Evolutionary conservation across 768 basidiomycete species (phyloP).

Genomic region (Xerocomellus amylosporus): DNA sequence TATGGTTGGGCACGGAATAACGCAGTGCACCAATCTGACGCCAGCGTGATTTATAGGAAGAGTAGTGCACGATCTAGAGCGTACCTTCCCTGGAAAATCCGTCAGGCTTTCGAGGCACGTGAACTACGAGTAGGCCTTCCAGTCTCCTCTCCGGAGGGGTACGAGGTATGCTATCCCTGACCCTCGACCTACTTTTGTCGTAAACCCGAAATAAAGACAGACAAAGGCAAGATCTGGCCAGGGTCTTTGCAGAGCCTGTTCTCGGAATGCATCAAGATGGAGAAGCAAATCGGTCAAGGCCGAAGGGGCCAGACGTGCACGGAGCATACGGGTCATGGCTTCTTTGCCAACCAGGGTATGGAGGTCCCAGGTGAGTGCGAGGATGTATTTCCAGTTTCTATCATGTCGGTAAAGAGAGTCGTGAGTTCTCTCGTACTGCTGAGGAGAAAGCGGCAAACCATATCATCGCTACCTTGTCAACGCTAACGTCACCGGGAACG

Average conservation of each 20-base stretch:
- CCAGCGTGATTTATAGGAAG: neutral
- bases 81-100: slow-evolving; percentile 42
- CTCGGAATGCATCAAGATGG: slow-evolving; percentile 12
- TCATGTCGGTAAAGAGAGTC: slow-evolving; percentile 33
- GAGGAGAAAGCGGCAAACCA: slow-evolving; percentile 28
- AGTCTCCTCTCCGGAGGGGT: too few species aligned
- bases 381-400: slow-evolving; percentile 44
- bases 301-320: slow-evolving; percentile 29
- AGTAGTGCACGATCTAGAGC: neutral
- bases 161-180: too few species aligned
- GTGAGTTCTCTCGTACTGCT: slow-evolving; percentile 13
- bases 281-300: slow-evolving; percentile 23
- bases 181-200: slow-evolving; percentile 35
- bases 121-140: slow-evolving; percentile 27
- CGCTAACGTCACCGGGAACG: slow-evolving; percentile 20
- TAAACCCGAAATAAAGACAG: slow-evolving; percentile 49
- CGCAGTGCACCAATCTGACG: neutral
- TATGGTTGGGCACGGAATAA: slow-evolving; percentile 33
- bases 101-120: slow-evolving; percentile 29
- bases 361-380: slow-evolving; percentile 49
- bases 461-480: slow-evolving; percentile 23
- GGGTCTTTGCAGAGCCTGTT: slow-evolving; percentile 32
- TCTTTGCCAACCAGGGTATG: slow-evolving; percentile 39
- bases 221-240: slow-evolving; percentile 57
- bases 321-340: slow-evolving; percentile 34